Evolutionary conservation across 1,284 basidiomycete species (phyloP).

Genomic region (Rhodotorula glutinis): DNA sequence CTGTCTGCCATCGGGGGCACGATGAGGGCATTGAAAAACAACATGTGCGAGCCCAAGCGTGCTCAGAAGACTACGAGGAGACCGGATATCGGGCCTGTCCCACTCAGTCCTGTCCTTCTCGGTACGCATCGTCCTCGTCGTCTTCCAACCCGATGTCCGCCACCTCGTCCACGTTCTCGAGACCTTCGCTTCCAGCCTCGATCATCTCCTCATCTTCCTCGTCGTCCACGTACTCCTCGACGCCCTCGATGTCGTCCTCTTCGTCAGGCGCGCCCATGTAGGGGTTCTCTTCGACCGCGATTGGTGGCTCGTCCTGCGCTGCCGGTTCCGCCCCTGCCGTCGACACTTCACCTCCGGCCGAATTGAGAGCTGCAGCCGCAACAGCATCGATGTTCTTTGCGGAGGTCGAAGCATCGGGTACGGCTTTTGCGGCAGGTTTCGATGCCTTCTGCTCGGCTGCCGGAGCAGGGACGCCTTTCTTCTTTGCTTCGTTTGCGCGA

Average conservation of each 20-base stretch:
- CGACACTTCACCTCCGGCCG: constrained; percentile 40
- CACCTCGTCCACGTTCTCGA: constrained; percentile 41
- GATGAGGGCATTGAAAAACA: not conserved
- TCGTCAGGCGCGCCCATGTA: constrained; percentile 30
- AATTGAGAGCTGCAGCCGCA: too few relatives aligned
- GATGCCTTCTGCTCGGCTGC: not conserved
- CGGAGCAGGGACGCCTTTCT: constrained; percentile 40
- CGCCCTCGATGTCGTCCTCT: constrained; percentile 13
- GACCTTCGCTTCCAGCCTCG: constrained; percentile 43
- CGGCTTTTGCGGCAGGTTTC: not conserved
- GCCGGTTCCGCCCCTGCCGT: constrained; percentile 35
- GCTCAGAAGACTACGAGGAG: too few relatives aligned
- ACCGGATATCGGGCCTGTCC: too few relatives aligned
- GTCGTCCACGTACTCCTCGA: constrained; percentile 41
- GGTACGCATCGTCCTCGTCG: constrained; percentile 4
- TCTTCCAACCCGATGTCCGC: constrained; percentile 9
- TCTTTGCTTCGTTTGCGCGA: constrained; percentile 40
- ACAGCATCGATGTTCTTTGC: constrained; percentile 40
- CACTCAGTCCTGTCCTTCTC: not conserved
- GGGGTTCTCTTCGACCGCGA: constrained; percentile 2
- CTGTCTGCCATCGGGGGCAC: not conserved
- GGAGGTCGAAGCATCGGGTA: not conserved
- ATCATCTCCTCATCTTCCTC: constrained; percentile 43
- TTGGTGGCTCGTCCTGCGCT: constrained; percentile 27
- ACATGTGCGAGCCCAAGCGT: not conserved